Evolutionary conservation across 1,284 basidiomycete species (phyloP).

Genomic region (Leccinum griseonigrum): DNA sequence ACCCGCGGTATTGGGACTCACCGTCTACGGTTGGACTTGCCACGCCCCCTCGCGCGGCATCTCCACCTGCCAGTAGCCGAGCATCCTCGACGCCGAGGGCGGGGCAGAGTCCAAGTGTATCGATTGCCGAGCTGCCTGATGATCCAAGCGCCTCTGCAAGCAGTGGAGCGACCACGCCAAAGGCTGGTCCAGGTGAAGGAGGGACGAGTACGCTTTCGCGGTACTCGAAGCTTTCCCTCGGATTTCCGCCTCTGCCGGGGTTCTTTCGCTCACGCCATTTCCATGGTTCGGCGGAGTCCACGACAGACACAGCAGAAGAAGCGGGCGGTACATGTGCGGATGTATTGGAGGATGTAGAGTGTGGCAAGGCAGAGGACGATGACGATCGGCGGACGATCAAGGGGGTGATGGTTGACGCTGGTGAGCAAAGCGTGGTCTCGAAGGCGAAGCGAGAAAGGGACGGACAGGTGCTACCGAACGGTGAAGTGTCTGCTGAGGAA

Average conservation of each 20-base stretch:
- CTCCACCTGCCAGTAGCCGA: slow-evolving; percentile 18
- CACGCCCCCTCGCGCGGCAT: slow-evolving; percentile 25
- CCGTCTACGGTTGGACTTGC: slow-evolving; percentile 24
- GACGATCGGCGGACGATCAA: slow-evolving; percentile 63
- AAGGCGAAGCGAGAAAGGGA: slow-evolving; percentile 15
- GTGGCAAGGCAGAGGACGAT: slow-evolving; percentile 38
- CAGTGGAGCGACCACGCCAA: slow-evolving; percentile 58
- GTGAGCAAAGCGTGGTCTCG: slow-evolving; percentile 17
- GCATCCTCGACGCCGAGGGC: slow-evolving; percentile 33
- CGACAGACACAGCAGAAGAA: slow-evolving; percentile 29
- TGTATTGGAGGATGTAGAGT: slow-evolving; percentile 9
- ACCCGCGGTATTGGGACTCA: slow-evolving; percentile 21
- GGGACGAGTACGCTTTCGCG: slow-evolving; percentile 29
- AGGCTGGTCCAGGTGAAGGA: slow-evolving; percentile 29
- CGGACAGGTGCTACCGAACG: slow-evolving; percentile 7
- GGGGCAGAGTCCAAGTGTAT: slow-evolving; percentile 32
- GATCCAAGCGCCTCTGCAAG: slow-evolving; percentile 41
- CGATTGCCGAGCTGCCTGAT: slow-evolving; percentile 26
- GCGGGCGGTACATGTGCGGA: slow-evolving; percentile 20
- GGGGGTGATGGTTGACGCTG: slow-evolving; percentile 35
- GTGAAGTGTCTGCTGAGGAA: slow-evolving; percentile 18
- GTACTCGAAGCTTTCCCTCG: slow-evolving; percentile 48
- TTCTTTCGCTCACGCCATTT: slow-evolving; percentile 58
- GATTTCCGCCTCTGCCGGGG: slow-evolving; percentile 60
- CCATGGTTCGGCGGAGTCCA: slow-evolving; percentile 16